Conservation (phyloP, 2,329 filamentous ascomycete genomes). For the Phaeomoniella chlamydospora region DNA sequence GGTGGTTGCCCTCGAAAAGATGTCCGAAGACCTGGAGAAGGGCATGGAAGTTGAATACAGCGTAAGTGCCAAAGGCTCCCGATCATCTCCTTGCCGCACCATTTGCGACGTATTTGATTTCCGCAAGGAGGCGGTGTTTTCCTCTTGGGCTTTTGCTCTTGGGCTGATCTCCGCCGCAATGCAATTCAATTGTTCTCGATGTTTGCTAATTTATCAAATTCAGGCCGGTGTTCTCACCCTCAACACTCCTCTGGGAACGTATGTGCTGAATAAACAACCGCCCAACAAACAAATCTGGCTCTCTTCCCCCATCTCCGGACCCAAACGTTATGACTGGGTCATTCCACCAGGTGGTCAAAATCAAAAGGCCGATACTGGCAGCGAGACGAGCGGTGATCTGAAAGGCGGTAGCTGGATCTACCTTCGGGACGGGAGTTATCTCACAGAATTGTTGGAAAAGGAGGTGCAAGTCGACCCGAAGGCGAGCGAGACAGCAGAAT, state of each 20-base stretch:
- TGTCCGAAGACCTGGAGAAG: constrained; percentile 53
- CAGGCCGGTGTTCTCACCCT: constrained; percentile 80
- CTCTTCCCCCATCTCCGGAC: constrained; percentile 76
- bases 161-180: too few relatives aligned
- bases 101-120: not conserved
- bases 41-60: constrained; percentile 82
- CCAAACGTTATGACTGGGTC: constrained; percentile 90
- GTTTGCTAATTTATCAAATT: not conserved
- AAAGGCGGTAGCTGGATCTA: constrained; percentile 69
- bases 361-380: constrained; percentile 62
- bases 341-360: constrained; percentile 55
- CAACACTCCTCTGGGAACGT: constrained; percentile 49
- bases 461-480: constrained; percentile 54
- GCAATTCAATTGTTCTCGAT: not conserved
- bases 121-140: too few relatives aligned
- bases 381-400: constrained; percentile 10
- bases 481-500: not conserved
- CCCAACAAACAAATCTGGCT: constrained; percentile 98
- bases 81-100: not conserved
- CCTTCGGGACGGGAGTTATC: constrained; percentile 61
- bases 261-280: constrained; percentile 96
- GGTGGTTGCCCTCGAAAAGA: constrained; percentile 48
- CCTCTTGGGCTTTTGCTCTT: too few relatives aligned
- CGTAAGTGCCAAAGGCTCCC: constrained; percentile 50
- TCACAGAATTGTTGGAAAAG: constrained; percentile 57